Evolutionary conservation across 768 basidiomycete species (phyloP).

Genomic region (Suillus discolor): DNA sequence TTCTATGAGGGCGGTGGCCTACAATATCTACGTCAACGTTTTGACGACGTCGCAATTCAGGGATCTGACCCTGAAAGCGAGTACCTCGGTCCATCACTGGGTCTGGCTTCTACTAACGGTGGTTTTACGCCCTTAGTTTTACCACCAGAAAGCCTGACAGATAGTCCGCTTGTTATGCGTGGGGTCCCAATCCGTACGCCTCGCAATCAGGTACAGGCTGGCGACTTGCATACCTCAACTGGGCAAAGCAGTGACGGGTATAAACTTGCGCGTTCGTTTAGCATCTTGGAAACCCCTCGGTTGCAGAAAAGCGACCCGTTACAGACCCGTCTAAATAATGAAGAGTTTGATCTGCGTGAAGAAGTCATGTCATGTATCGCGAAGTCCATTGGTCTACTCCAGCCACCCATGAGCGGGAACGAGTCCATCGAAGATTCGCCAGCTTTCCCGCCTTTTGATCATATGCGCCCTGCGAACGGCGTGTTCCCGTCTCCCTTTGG

Average conservation of each 20-base stretch:
- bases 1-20: slow-evolving; percentile 95
- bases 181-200: slow-evolving; percentile 37
- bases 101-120: slow-evolving; percentile 8
- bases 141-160: slow-evolving; percentile 27
- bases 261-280: slow-evolving; percentile 51
- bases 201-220: slow-evolving; percentile 70
- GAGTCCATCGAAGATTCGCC: slow-evolving; percentile 73
- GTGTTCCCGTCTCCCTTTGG: slow-evolving; percentile 69
- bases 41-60: slow-evolving; percentile 57
- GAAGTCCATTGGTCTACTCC: slow-evolving; percentile 92
- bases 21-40: slow-evolving; percentile 87
- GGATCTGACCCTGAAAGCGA: slow-evolving; percentile 55
- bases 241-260: slow-evolving; percentile 48
- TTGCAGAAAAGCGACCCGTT: slow-evolving; percentile 31
- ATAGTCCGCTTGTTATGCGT: slow-evolving; percentile 28
- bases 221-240: slow-evolving; percentile 70
- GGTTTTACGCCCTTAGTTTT: slow-evolving; percentile 18
- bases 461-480: slow-evolving; percentile 35
- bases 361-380: slow-evolving; percentile 98
- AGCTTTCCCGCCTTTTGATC: slow-evolving; percentile 51
- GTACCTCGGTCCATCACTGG: slow-evolving; percentile 47
- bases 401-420: slow-evolving; percentile 74
- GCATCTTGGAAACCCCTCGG: slow-evolving; percentile 53
- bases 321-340: slow-evolving; percentile 39
- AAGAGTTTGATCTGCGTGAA: slow-evolving; percentile 92